Base-by-base conservation (phyloP, 306 rosid genomes). In the Arachis hypogaea region DNA sequence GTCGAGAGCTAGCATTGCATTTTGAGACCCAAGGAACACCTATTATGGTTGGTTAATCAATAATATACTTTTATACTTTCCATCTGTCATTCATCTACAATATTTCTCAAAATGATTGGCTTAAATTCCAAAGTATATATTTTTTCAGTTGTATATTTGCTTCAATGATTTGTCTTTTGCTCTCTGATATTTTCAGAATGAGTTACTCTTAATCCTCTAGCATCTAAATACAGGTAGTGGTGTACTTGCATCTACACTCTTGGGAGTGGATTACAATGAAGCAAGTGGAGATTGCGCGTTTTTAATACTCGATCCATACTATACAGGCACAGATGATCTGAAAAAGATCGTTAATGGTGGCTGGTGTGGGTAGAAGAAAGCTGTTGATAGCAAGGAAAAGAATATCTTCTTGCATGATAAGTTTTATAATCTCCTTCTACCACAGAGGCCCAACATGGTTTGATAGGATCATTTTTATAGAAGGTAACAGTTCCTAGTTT, bases 341-440 rank as follows among this genome's bases (percentile, higher is more conserved):
- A 94, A 89, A 86, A 94, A 94, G 72, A 88, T 94, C 66, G 78
- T 82, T 33, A 88, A 76, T 11, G 96, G 95, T 4, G 97, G 98
- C 30, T 94, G 98, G 98, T 89, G 96, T 83, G 97, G 92, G 18
- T 94, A 97, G 98, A 94, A 94, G 81, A 91, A 91, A 75, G 86
- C 98, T 18, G 96, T 94, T 9, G 97, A 94, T 80, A 89, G 74
- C 90, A 94, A 86, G 80, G 97, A 97, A 66, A 88, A 72, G 62
- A 82, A 81, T 63, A 91, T 94, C 86, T 94, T 94, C 85, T 77
- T 94, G 79, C 93, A 86, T 63, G 95, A 94, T 75, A 94, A 91
- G 92, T 94, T 89, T 55, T 94, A 94, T 71, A 94, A 91, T 83
- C 96, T 94, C 59, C 85, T 94, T 51, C 86, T 89, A 59, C 98